Evolutionary conservation across 768 basidiomycete genomes (phyloP).

Genomic region (Favolaschia claudopus): DNA sequence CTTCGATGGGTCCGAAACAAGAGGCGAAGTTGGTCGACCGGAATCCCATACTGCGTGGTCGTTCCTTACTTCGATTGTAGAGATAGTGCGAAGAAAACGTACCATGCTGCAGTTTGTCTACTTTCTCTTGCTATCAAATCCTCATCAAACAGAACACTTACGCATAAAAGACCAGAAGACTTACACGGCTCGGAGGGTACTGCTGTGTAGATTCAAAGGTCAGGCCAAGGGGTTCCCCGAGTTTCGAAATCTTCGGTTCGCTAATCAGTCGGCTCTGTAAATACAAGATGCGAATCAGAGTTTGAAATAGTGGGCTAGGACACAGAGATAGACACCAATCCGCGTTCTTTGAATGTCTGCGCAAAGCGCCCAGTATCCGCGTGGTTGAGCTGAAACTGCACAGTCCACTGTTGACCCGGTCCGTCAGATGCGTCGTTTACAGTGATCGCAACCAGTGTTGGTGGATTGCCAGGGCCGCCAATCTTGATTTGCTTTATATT

Average conservation of each 20-base stretch:
- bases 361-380: slow-evolving; percentile 13
- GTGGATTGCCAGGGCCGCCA: not conserved
- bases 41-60: not conserved
- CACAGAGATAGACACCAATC: slow-evolving; percentile 9
- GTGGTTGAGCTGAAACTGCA: slow-evolving; percentile 14
- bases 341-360: slow-evolving; percentile 20
- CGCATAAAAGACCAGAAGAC: not conserved
- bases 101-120: no score
- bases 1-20: not conserved
- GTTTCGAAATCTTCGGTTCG: slow-evolving; percentile 24
- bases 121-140: not conserved
- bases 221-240: slow-evolving; percentile 15
- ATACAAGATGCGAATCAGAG: not conserved
- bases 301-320: not conserved
- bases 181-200: slow-evolving; percentile 22
- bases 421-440: not conserved
- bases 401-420: slow-evolving; percentile 1
- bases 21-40: slow-evolving; percentile 17
- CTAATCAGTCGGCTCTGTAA: slow-evolving; percentile 16
- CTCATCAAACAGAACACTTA: not conserved
- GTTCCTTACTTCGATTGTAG: slow-evolving; percentile 2
- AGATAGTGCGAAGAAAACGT: not conserved
- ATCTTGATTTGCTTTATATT: slow-evolving; percentile 14
- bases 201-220: not conserved
- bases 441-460: slow-evolving; percentile 5